Evolutionary conservation across 31 red algal genomes (phyloP), one percentile per base, ranked within the genome.

Genomic region (Endocladia muricata): DNA sequence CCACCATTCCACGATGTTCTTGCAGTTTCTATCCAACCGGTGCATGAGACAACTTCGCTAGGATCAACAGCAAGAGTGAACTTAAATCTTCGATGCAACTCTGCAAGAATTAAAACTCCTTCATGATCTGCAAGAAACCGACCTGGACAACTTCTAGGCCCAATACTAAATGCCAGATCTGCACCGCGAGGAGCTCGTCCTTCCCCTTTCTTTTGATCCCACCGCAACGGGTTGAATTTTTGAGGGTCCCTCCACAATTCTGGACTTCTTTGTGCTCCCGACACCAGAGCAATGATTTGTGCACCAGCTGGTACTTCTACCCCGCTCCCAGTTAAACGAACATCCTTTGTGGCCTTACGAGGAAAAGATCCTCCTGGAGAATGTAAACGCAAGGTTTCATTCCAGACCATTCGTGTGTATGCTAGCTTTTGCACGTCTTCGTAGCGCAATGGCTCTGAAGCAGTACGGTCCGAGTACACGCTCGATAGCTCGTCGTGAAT

Each of bases 121-220:
- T 83, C 68, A 13, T 61, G 37, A 34, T 83, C 79, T 9, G 68
- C 79, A 2, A 83, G 25, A 47, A 83, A 83, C 29, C 47, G 29
- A 32, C 79, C 79, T 21, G 68, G 36, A 26, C 79, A 83, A 36
- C 37, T 77, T 17, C 31, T 29, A 15, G 37, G 70, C 17, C 79
- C 79, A 1, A 76, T 5, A 32, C 79, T 43, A 67, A 83, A 83
- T 1, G 79, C 69, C 23, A 83, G 26, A 31, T 43, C 74, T 0
- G 68, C 69, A 9, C 79, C 79, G 41, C 41, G 25, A 5, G 69
- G 79, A 19, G 61, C 68, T 3, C 9, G 1, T 29, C 13, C 2
- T 17, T 32, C n/a, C 2, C 21, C 64, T 39, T 15, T 40, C 13
- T 28, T 26, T 25, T 4, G 26, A 7, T 25, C 66, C 73, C 73